Evolutionary conservation across 805 yeast genomes (phyloP).

Genomic region (Hemisphaericaspora nanyangensis): DNA sequence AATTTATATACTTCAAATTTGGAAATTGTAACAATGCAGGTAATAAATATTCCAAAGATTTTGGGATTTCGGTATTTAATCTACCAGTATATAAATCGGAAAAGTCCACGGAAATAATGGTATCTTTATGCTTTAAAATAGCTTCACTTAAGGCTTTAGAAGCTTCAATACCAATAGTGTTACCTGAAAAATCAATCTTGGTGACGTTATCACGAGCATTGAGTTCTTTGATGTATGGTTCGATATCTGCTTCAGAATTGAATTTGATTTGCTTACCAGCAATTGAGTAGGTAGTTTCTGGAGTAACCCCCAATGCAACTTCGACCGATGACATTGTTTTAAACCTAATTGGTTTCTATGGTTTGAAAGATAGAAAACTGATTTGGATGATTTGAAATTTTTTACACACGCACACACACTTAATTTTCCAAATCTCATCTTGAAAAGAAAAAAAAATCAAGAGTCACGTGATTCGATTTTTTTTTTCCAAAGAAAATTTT

Average conservation of each 20-base stretch:
- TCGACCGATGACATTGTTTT: slow-evolving; percentile 19
- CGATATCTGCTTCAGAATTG: slow-evolving; percentile 67
- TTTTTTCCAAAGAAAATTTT: no score
- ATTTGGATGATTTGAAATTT: no score
- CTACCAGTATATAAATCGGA: slow-evolving; percentile 96
- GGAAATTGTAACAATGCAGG: slow-evolving; percentile 70
- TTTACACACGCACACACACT: no score
- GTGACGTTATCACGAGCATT: slow-evolving; percentile 31
- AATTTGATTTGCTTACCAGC: slow-evolving; percentile 76
- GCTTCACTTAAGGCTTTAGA: slow-evolving; percentile 65
- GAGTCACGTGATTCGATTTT: no score
- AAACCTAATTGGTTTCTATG: no score
- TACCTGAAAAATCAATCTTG: slow-evolving; percentile 82
- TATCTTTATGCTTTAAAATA: slow-evolving; percentile 39
- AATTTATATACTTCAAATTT: slow-evolving; percentile 67
- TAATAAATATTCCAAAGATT: slow-evolving; percentile 66
- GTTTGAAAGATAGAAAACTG: no score
- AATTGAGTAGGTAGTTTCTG: slow-evolving; percentile 49
- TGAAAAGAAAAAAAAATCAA: no score
- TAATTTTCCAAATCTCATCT: no score
- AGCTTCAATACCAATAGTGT: slow-evolving; percentile 91
- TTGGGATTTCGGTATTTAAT: slow-evolving; percentile 90
- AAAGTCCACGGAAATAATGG: slow-evolving; percentile 68
- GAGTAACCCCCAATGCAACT: slow-evolving; percentile 35
- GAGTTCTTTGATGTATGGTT: slow-evolving; percentile 63